A percentile compares a stretch with the other conserved stretches of the same genome.
phyloP scores from a whole-genome alignment of 768 basidiomycete species.

The Coprinopsis marcescibilis region DNA sequence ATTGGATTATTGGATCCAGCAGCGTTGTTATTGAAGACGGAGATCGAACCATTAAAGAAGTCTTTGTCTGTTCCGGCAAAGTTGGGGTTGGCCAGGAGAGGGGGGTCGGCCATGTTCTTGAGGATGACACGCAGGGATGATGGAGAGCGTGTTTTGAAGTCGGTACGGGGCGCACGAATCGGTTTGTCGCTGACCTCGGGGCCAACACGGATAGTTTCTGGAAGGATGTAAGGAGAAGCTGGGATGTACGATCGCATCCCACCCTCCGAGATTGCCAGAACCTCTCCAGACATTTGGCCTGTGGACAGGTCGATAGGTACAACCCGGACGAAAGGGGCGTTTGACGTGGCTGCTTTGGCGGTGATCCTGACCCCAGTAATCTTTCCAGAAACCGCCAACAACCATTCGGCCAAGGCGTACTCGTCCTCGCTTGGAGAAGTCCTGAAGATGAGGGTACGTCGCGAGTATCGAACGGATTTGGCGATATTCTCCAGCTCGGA shows the following conservation, averaged over 20 bases:
- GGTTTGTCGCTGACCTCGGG: slow-evolving; percentile 27
- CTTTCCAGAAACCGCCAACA: slow-evolving; percentile 28
- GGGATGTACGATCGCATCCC: slow-evolving; percentile 32
- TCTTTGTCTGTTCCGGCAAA: slow-evolving; percentile 20
- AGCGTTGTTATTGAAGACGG: slow-evolving; percentile 33
- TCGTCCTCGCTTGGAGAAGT: slow-evolving; percentile 27
- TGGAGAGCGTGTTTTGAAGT: slow-evolving; percentile 32
- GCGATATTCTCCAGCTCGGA: slow-evolving; percentile 29
- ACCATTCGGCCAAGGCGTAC: slow-evolving; percentile 37
- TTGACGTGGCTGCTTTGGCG: slow-evolving; percentile 31
- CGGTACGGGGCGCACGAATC: slow-evolving; percentile 26
- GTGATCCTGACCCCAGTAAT: slow-evolving; percentile 32
- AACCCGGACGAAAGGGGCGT: slow-evolving; percentile 28
- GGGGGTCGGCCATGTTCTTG: slow-evolving; percentile 29
- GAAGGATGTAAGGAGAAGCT: slow-evolving; percentile 26
- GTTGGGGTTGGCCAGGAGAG: slow-evolving; percentile 29
- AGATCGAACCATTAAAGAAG: slow-evolving; percentile 28
- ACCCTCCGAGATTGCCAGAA: slow-evolving; percentile 29
- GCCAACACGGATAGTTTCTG: slow-evolving; percentile 25
- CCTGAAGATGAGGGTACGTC: slow-evolving; percentile 30
- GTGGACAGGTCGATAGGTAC: slow-evolving; percentile 32
- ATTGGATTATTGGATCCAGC: slow-evolving; percentile 26
- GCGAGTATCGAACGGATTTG: slow-evolving; percentile 26
- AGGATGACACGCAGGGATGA: slow-evolving; percentile 27
- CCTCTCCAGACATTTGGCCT: slow-evolving; percentile 29